phyloP scores from a whole-genome alignment of 345 rosid genomes.

The Luvunga scandens region DNA sequence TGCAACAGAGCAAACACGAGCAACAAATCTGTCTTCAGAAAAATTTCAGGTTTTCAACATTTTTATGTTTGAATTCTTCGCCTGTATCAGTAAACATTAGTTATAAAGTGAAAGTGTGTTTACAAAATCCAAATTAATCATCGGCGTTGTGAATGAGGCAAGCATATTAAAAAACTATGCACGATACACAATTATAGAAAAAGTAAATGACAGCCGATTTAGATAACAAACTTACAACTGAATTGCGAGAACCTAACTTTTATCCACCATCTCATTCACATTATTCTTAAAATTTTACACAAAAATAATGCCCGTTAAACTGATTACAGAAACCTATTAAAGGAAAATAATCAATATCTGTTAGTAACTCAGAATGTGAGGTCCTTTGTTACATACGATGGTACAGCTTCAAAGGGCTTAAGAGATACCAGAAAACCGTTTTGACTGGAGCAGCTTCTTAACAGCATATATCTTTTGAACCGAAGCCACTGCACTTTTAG shows the following conservation, averaged over 20 bases:
- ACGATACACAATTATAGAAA: background rate
- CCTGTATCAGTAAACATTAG: too few relatives aligned
- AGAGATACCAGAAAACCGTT: background rate
- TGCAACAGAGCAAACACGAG: too few relatives aligned
- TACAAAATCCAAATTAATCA: too few relatives aligned
- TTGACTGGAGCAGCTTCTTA: background rate
- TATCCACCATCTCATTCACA: slow-evolving; percentile 10
- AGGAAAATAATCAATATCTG: background rate
- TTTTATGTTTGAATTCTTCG: too few relatives aligned
- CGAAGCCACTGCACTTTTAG: slow-evolving; percentile 1
- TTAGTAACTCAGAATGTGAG: slow-evolving; percentile 9
- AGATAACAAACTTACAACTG: background rate
- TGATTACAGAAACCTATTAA: slow-evolving; percentile 15
- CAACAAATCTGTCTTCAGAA: too few relatives aligned
- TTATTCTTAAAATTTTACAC: slow-evolving; percentile 12
- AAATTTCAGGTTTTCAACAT: too few relatives aligned
- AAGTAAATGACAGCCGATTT: background rate
- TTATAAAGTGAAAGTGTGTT: too few relatives aligned
- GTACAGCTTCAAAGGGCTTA: slow-evolving; percentile 5
- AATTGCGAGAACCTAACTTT: background rate
- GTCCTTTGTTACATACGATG: slow-evolving; percentile 17
- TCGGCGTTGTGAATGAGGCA: too few relatives aligned
- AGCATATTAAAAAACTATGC: too few relatives aligned
- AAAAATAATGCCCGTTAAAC: slow-evolving; percentile 3
- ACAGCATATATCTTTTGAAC: background rate